These are phyloP conservation scores for Schoenoplectus tabernaemontani DNA, from an alignment of 202 grass and related monocot genomes.

Conservation along the genomic window DNA sequence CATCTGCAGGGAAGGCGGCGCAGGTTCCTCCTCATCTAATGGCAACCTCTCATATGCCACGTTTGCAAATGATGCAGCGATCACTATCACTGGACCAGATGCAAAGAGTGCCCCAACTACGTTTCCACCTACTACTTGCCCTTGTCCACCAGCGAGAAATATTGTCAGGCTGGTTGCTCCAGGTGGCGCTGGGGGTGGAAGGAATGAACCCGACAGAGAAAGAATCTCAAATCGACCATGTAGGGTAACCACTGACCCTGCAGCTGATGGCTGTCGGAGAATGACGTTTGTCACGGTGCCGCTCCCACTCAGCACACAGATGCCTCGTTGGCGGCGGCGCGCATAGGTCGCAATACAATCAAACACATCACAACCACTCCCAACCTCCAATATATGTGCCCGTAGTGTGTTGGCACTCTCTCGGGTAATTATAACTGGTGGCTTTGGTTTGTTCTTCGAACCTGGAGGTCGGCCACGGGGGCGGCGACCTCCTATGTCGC, in stretches of 20 bases:
- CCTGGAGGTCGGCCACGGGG: constrained; percentile 71
- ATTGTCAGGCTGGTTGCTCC: constrained; percentile 89
- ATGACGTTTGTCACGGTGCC: constrained; percentile 89
- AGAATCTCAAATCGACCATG: constrained; percentile 93
- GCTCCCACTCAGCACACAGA: constrained; percentile 82
- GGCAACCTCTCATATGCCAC: constrained; percentile 86
- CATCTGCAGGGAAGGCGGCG: constrained; percentile 47
- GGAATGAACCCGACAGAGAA: constrained; percentile 80
- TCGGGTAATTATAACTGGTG: constrained; percentile 85
- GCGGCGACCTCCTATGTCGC: constrained; percentile 40
- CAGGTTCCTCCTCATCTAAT: constrained; percentile 59
- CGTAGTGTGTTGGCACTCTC: constrained; percentile 91
- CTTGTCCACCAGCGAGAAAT: constrained; percentile 76
- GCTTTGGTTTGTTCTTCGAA: constrained; percentile 87
- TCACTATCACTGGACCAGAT: constrained; percentile 77
- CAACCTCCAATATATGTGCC: constrained; percentile 87
- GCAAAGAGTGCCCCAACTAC: constrained; percentile 78
- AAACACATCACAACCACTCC: constrained; percentile 78
- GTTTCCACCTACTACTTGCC: constrained; percentile 85
- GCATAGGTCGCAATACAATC: constrained; percentile 76
- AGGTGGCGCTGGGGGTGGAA: constrained; percentile 67
- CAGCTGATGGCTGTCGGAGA: constrained; percentile 70
- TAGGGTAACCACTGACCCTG: constrained; percentile 58
- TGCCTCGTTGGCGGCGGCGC: constrained; percentile 65
- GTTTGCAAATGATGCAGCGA: constrained; percentile 85